Evolutionary conservation across 2,329 filamentous ascomycete species (phyloP).

Genomic region (Cordyceps fumosorosea): DNA sequence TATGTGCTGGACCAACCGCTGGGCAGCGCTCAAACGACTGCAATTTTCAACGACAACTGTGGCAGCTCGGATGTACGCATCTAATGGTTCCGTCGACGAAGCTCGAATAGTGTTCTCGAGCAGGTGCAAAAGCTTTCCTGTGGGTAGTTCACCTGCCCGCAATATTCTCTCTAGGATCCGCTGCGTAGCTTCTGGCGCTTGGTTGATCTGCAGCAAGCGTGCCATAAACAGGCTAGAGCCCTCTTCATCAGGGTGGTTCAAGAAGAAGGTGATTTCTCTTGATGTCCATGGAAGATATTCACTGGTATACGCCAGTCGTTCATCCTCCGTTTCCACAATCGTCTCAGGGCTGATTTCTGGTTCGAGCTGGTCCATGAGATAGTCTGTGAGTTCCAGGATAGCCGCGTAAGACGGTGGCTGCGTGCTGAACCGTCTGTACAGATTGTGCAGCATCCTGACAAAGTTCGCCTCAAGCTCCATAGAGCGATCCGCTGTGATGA

Average conservation of each 20-base stretch:
- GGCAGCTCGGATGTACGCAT: constrained; percentile 53
- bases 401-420: constrained; percentile 48
- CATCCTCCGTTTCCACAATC: constrained; percentile 33
- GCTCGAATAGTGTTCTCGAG: constrained; percentile 48
- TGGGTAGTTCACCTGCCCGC: constrained; percentile 43
- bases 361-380: constrained; percentile 39
- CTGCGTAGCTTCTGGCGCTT: constrained; percentile 45
- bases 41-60: constrained; percentile 44
- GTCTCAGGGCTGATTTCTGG: constrained; percentile 26
- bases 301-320: constrained; percentile 32
- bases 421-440: constrained; percentile 42
- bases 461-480: constrained; percentile 50
- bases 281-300: constrained; percentile 37
- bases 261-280: constrained; percentile 40
- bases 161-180: constrained; percentile 54
- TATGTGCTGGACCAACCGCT: constrained; percentile 37
- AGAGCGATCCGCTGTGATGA: constrained; percentile 52
- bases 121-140: constrained; percentile 44
- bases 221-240: constrained; percentile 50
- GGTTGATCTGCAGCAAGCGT: constrained; percentile 58
- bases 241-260: constrained; percentile 29
- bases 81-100: constrained; percentile 34
- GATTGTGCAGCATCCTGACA: constrained; percentile 43
- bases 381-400: constrained; percentile 44
- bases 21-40: constrained; percentile 26